Base-by-base conservation (phyloP, 2,329 filamentous ascomycete species). In the Fusarium foetens region DNA sequence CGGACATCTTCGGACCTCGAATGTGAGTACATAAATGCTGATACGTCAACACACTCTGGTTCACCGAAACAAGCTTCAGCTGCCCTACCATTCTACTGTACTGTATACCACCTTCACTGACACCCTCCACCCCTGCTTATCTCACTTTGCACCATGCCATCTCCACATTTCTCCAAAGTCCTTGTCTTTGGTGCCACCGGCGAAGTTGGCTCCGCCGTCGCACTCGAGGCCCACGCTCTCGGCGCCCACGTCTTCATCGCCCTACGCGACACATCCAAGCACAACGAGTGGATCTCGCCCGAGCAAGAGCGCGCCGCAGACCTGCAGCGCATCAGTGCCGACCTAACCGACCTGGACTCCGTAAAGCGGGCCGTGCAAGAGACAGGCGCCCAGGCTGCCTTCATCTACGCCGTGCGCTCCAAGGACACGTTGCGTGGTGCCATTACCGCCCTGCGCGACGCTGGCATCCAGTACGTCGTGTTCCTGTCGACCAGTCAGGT, bases 151-250 rank as follows among this genome's bases (percentile, higher is more conserved):
- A 57, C 23, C 27, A 58, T 58, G 54, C 10, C 54, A 31, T 31
- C 55, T 16, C 38, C 55, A 49, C 35, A 52, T 36, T 52, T 58
- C 38, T 62, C 59, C 23, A 57, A 42, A n/a, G 41, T 63, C 41
- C 52, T 63, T n/a, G 27, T 63, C 25, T 58, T 63, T 45, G 59
- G 59, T 36, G 52, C 59, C 13, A 58, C 59, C 1, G 59, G 59
- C 43, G 41, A 63, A 35, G 52, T 63, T 23, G 59, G 59, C 41
- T 58, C 59, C 17, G 52, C 59, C 52, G 39, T 46, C 13, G 52
- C 52, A n/a, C 59, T 46, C 33, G 6, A 63, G 16, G 59, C 39
- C 35, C 48, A 38, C 6, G 38, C 52, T 51, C 62, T 54, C 13
- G 57, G 57, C 21, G 57, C 57, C 19, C 14, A 36, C 11, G 57